A percentile compares a stretch with the other conserved stretches of the same genome.
These are phyloP conservation scores for Populus ilicifolia DNA, from an alignment of 345 rosid species.

Conservation along the genomic window DNA sequence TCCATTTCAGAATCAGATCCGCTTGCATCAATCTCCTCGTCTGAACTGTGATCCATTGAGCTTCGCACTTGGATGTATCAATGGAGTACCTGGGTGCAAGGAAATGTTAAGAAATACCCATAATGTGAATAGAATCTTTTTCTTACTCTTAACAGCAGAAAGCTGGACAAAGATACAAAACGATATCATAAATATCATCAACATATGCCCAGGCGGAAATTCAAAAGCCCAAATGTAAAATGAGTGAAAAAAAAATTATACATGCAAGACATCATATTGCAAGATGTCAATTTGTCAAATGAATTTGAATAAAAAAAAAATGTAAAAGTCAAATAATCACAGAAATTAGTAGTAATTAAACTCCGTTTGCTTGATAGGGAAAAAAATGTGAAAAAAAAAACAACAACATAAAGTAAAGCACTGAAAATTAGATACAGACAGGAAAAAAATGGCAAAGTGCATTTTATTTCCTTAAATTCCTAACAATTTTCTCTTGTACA, in stretches of 20 bases:
- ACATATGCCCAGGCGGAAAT: neutral
- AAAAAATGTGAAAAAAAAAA: neutral
- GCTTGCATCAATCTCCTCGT: slow-evolving; percentile 37
- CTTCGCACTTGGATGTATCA: slow-evolving; percentile 8
- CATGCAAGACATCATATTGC: neutral
- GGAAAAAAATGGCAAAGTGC: no score
- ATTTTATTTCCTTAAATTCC: neutral
- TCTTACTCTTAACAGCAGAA: neutral
- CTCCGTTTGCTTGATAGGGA: neutral
- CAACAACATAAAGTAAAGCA: neutral
- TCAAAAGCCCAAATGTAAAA: neutral
- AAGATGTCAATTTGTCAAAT: neutral
- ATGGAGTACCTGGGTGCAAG: slow-evolving; percentile 1
- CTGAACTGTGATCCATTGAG: slow-evolving; percentile 8
- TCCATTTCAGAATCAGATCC: slow-evolving; percentile 44
- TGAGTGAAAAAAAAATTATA: neutral
- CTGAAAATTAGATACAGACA: no score
- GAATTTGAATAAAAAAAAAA: neutral
- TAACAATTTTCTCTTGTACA: neutral
- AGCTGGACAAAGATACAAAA: neutral
- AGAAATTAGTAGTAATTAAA: neutral
- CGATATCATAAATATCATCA: neutral
- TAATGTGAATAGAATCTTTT: neutral
- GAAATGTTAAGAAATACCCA: neutral
- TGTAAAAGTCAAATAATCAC: neutral